Conservation (phyloP, 2,329 filamentous ascomycete species). For the Grosmannia huntii region DNA sequence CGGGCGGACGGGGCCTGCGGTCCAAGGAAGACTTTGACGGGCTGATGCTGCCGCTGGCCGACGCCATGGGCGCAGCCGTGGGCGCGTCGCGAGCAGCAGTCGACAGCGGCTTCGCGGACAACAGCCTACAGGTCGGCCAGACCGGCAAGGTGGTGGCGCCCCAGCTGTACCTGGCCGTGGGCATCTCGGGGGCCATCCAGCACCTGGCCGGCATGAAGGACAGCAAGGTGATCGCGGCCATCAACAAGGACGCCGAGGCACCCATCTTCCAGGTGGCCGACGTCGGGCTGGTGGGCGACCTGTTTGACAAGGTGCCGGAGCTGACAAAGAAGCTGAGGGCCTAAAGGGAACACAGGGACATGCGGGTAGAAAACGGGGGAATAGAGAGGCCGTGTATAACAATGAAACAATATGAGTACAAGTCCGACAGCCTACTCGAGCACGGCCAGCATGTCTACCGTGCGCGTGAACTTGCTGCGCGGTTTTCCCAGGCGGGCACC, state of each 20-base stretch:
- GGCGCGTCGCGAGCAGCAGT: conserved; percentile 91
- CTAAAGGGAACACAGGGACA: conserved; percentile 4
- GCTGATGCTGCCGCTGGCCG: conserved; percentile 82
- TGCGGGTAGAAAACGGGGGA: no score
- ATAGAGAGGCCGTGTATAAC: neutral
- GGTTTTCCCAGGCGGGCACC: conserved; percentile 60
- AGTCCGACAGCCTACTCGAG: conserved; percentile 19
- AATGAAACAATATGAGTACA: neutral
- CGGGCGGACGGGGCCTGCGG: conserved; percentile 87
- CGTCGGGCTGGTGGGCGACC: conserved; percentile 85
- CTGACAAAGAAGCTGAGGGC: conserved; percentile 84
- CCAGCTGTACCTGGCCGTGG: conserved; percentile 86
- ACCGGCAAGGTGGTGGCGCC: conserved; percentile 98
- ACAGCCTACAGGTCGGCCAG: conserved; percentile 95
- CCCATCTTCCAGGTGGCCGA: conserved; percentile 98
- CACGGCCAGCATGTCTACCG: conserved; percentile 43
- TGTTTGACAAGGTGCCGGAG: conserved; percentile 93
- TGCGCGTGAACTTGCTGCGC: conserved; percentile 56
- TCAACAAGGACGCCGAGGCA: conserved; percentile 95
- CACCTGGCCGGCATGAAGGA: conserved; percentile 99
- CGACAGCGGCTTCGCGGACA: conserved; percentile 95
- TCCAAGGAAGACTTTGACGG: conserved; percentile 96
- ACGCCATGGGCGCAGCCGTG: conserved; percentile 87
- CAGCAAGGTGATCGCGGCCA: conserved; percentile 96
- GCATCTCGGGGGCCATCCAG: conserved; percentile 95